These are phyloP conservation scores for Nicotiana knightiana DNA, from an alignment of 257 asterid species.

Conservation along the genomic window DNA sequence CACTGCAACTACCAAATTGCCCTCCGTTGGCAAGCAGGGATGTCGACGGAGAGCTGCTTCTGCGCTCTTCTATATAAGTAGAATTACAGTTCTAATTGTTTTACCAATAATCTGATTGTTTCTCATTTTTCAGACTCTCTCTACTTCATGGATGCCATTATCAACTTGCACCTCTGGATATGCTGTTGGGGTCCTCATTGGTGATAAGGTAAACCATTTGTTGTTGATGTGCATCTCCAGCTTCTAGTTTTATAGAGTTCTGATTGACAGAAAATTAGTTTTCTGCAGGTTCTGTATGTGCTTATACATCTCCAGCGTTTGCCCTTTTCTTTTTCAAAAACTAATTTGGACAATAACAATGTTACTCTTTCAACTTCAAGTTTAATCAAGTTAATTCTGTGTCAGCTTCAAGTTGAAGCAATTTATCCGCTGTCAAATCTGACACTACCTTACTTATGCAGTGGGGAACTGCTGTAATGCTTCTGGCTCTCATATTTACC, in stretches of 20 bases:
- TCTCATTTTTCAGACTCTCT: slow-evolving; percentile 48
- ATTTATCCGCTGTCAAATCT: background rate
- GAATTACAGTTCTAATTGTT: background rate
- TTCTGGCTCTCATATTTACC: background rate
- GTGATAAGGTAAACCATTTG: slow-evolving; percentile 50
- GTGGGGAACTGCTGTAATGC: background rate
- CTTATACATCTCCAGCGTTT: background rate
- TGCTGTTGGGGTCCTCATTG: slow-evolving; percentile 64
- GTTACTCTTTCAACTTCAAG: background rate
- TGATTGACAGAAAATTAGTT: background rate
- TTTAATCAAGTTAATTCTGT: background rate
- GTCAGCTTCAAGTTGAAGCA: background rate
- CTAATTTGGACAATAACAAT: background rate
- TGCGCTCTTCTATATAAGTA: too few species aligned
- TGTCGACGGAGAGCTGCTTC: too few species aligned
- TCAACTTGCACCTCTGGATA: slow-evolving; percentile 34
- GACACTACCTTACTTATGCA: background rate
- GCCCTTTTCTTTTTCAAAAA: background rate
- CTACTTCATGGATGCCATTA: slow-evolving; percentile 46
- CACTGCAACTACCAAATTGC: too few species aligned
- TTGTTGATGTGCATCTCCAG: background rate
- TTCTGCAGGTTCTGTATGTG: background rate
- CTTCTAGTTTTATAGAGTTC: background rate
- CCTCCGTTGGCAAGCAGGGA: too few species aligned
- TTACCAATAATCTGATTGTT: slow-evolving; percentile 11